phyloP scores from a whole-genome alignment of 2,329 filamentous ascomycete genomes.

The Neoarthrinium moseri region DNA sequence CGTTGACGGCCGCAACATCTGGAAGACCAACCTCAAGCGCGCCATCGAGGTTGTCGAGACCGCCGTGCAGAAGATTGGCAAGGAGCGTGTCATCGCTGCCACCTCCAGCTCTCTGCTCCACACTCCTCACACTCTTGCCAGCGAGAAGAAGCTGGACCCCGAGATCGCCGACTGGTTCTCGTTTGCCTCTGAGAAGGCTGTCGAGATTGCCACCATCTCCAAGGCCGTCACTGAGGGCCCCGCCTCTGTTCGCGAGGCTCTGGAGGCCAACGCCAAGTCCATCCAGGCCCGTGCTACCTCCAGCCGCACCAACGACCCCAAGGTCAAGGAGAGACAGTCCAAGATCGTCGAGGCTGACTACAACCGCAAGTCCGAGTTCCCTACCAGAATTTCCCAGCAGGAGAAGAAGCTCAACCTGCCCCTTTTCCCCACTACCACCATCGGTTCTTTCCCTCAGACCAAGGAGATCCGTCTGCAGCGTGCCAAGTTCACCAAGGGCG shows the following conservation, averaged over 20 bases:
- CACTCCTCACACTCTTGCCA: conserved; percentile 95
- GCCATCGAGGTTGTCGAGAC: conserved; percentile 89
- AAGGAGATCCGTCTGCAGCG: conserved; percentile 96
- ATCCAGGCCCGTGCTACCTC: conserved; percentile 88
- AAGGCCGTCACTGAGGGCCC: conserved; percentile 96
- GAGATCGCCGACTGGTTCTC: conserved; percentile 99
- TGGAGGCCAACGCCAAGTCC: conserved; percentile 96
- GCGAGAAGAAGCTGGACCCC: conserved; percentile 95
- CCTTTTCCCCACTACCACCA: conserved; percentile 98
- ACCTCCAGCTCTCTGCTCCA: conserved; percentile 98
- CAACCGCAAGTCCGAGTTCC: conserved; percentile 90
- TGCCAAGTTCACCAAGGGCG: conserved; percentile 98
- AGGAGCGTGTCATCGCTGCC: conserved; percentile 94
- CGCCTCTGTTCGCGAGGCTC: conserved; percentile 78
- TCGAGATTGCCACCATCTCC: conserved; percentile 87
- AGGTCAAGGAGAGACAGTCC: conserved; percentile 94
- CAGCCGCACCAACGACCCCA: conserved; percentile 92
- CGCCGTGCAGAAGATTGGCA: conserved; percentile 90
- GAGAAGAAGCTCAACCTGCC: conserved; percentile 91
- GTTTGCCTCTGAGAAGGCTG: conserved; percentile 92
- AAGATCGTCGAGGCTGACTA: conserved; percentile 82
- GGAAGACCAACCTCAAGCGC: conserved; percentile 99
- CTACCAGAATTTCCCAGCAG: conserved; percentile 80
- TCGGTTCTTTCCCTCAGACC: conserved; percentile 99
- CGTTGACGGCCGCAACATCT: conserved; percentile 98